Percentiles rank a stretch among this genome's conserved stretches.
phyloP scores from a whole-genome alignment of 768 basidiomycete genomes.

The Boletus patriciae region DNA sequence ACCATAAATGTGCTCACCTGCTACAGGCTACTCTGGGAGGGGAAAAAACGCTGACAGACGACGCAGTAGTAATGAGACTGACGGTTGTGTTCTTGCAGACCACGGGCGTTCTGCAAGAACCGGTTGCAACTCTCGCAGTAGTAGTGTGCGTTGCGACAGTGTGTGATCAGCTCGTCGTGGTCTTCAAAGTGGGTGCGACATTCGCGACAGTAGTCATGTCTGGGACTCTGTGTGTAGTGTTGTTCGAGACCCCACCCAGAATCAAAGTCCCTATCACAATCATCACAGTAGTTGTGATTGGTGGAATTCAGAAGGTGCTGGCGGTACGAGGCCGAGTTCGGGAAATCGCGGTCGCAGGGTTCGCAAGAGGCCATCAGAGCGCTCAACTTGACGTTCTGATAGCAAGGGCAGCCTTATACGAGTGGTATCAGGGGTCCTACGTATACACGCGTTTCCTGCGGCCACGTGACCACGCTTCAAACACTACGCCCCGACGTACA shows the following conservation, averaged over 20 bases:
- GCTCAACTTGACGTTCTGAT: too few relatives aligned
- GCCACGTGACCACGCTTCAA: slow-evolving; percentile 28
- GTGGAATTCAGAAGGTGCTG: slow-evolving; percentile 40
- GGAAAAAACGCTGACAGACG: slow-evolving; percentile 46
- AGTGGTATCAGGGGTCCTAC: slow-evolving; percentile 26
- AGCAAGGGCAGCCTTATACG: not conserved
- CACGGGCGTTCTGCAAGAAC: slow-evolving; percentile 41
- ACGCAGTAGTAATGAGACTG: slow-evolving; percentile 40
- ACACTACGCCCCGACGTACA: too few relatives aligned
- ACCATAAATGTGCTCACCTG: slow-evolving; percentile 3
- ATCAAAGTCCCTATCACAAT: slow-evolving; percentile 49
- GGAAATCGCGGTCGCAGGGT: slow-evolving; percentile 42
- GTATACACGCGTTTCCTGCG: slow-evolving; percentile 28
- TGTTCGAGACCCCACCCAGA: slow-evolving; percentile 40
- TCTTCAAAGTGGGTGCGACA: slow-evolving; percentile 47
- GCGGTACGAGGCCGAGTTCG: slow-evolving; percentile 23
- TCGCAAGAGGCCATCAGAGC: slow-evolving; percentile 25
- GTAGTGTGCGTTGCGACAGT: slow-evolving; percentile 42
- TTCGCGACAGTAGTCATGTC: slow-evolving; percentile 52
- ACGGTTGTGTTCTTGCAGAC: slow-evolving; percentile 49
- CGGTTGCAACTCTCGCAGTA: slow-evolving; percentile 46
- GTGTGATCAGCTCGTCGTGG: slow-evolving; percentile 36
- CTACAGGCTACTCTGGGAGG: slow-evolving; percentile 18
- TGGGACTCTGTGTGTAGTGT: slow-evolving; percentile 52
- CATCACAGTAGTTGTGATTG: slow-evolving; percentile 45